Percentiles rank a stretch among this genome's conserved stretches.
phyloP scores from a whole-genome alignment of 371 early-diverging fungal genomes.

The Saksenaea oblongispora region DNA sequence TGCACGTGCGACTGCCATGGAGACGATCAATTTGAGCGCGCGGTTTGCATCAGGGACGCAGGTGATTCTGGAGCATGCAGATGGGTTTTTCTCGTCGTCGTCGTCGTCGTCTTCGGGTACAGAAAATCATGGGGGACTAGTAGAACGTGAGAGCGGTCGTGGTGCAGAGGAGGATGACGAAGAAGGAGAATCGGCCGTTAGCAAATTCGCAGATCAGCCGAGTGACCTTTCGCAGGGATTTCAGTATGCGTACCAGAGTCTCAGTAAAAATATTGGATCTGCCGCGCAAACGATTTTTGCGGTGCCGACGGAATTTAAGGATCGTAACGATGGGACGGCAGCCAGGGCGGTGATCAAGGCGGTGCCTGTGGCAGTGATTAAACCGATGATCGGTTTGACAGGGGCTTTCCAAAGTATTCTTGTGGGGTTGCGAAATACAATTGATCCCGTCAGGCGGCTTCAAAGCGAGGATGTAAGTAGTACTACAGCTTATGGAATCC shows the following conservation, averaged over 20 bases:
- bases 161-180: conserved; percentile 9
- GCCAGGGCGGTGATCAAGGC: conserved; percentile 84
- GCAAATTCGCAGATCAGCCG: conserved; percentile 87
- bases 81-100: conserved; percentile 66
- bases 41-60: conserved; percentile 91
- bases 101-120: neutral
- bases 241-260: conserved; percentile 75
- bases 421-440: conserved; percentile 85
- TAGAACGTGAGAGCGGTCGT: conserved; percentile 12
- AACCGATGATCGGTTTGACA: conserved; percentile 94
- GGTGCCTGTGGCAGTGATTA: conserved; percentile 92
- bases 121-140: no score
- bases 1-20: conserved; percentile 87
- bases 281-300: conserved; percentile 90
- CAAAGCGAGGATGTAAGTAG: conserved; percentile 82
- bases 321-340: conserved; percentile 48
- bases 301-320: conserved; percentile 84
- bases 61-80: conserved; percentile 88
- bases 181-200: conserved; percentile 33
- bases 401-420: conserved; percentile 93
- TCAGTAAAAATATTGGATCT: conserved; percentile 74
- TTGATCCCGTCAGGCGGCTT: conserved; percentile 79
- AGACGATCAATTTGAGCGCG: conserved; percentile 87
- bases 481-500: neutral
- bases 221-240: conserved; percentile 85